Evolutionary conservation across 805 yeast genomes (phyloP), one percentile per base, ranked within the genome.

Genomic region (Spathaspora sp.): DNA sequence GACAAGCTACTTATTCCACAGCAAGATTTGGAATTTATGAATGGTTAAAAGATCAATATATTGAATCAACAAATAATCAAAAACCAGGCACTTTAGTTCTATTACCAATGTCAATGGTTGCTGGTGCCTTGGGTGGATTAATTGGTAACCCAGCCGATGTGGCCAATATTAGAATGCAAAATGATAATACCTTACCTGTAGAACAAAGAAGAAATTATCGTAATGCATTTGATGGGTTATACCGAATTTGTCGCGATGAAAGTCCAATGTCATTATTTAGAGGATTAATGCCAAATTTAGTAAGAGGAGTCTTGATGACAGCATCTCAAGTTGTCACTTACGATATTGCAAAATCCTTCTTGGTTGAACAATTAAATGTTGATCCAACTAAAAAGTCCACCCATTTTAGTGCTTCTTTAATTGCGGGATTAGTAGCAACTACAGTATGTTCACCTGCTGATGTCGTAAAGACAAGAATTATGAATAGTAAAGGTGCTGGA

Each of bases 361-460:
- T 89, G 50, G 87, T 88, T 16, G 68, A 72, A 2, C 58, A 62
- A 5, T 50, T 81, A 2, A 65, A 71, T 3, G 66, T 84, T 68
- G 84, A 86, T 61, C 82, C 88, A 42, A 68, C 78, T 17, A 78
- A 83, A 49, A 81, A 82, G 56, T 60, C 83, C 0, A 89, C 96
- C 2, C 96, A 89, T 66, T 89, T 89, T 62, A 65, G 83, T 32
- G 89, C 96, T 0, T 85, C 93, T 3, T 72, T 89, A 54, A 62
- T 86, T 55, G 96, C 97, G 1, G 96, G 96, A 16, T 70, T 89
- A 35, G 89, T 89, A 5, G 97, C 97, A 6, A 89, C 97, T 0
- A 90, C 97, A 0, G 87, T 89, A 17, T 90, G 96, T 65, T 88
- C 96, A 1, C 97, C 97, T 1, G 96, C 92, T 9, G 97, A 89